Conservation (phyloP, 2,329 filamentous ascomycete species). For the Colletotrichum karsti region DNA sequence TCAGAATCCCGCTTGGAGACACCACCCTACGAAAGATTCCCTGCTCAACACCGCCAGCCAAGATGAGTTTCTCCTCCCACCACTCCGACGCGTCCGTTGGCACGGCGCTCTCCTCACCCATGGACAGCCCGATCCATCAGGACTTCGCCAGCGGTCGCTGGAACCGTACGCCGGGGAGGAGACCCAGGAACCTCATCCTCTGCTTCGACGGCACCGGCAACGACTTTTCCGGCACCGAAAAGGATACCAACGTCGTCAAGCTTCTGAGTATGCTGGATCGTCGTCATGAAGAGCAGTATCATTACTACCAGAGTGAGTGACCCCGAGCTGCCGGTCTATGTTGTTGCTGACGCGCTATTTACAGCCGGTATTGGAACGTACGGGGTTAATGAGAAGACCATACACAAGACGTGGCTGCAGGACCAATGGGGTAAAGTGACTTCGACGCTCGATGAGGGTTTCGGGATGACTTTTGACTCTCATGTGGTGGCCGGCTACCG, state of each 20-base stretch:
- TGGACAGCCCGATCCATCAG: not conserved
- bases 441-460: slow-evolving; percentile 49
- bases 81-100: not conserved
- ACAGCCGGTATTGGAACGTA: slow-evolving; percentile 59
- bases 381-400: slow-evolving; percentile 48
- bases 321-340: fast-evolving
- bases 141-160: not conserved
- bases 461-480: slow-evolving; percentile 56
- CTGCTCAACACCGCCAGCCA: not conserved
- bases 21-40: no score
- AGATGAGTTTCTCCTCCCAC: not conserved
- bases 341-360: not conserved
- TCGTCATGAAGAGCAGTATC: slow-evolving; percentile 49
- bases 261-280: slow-evolving; percentile 55
- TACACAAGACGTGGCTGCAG: slow-evolving; percentile 45
- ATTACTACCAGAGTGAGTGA: slow-evolving; percentile 57
- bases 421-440: slow-evolving; percentile 43
- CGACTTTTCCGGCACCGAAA: slow-evolving; percentile 51
- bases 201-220: slow-evolving; percentile 61
- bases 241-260: slow-evolving; percentile 65
- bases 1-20: no score
- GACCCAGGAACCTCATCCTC: slow-evolving; percentile 50
- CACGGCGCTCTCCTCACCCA: not conserved
- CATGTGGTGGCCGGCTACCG: slow-evolving; percentile 62
- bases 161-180: not conserved